These are phyloP conservation scores for Thraustotheca clavata DNA, from an alignment of 352 stramenopile species.

Conservation along the genomic window DNA sequence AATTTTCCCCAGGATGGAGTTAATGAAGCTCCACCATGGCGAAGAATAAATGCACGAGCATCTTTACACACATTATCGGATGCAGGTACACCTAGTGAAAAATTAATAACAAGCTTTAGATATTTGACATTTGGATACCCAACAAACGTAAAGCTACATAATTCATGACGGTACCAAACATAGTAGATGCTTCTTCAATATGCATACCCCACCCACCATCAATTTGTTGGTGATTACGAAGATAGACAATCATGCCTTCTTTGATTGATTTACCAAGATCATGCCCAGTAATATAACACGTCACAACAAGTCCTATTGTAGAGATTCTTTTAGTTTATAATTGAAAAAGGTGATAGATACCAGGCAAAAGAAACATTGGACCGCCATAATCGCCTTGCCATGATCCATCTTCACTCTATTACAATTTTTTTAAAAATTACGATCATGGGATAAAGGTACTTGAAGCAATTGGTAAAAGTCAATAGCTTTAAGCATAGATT, in stretches of 20 bases:
- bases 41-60: constrained; percentile 48
- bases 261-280: constrained; percentile 27
- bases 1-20: constrained; percentile 89
- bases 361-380: constrained; percentile 87
- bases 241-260: constrained; percentile 56
- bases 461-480: constrained; percentile 86
- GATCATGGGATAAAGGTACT: neutral
- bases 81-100: constrained; percentile 1
- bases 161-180: constrained; percentile 85
- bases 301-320: constrained; percentile 14
- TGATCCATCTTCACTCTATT: constrained; percentile 63
- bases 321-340: neutral
- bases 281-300: constrained; percentile 28
- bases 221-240: constrained; percentile 80
- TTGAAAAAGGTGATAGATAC: constrained; percentile 33
- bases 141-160: constrained; percentile 81
- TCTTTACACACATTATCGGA: constrained; percentile 25
- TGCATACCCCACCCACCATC: constrained; percentile 90
- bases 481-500: constrained; percentile 41
- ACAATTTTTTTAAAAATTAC: neutral
- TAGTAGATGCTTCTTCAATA: constrained; percentile 85
- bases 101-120: constrained; percentile 20
- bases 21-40: constrained; percentile 67
- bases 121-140: constrained; percentile 29
- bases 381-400: constrained; percentile 88